phyloP scores from a whole-genome alignment of 306 rosid genomes.

The Cicer judaicum region DNA sequence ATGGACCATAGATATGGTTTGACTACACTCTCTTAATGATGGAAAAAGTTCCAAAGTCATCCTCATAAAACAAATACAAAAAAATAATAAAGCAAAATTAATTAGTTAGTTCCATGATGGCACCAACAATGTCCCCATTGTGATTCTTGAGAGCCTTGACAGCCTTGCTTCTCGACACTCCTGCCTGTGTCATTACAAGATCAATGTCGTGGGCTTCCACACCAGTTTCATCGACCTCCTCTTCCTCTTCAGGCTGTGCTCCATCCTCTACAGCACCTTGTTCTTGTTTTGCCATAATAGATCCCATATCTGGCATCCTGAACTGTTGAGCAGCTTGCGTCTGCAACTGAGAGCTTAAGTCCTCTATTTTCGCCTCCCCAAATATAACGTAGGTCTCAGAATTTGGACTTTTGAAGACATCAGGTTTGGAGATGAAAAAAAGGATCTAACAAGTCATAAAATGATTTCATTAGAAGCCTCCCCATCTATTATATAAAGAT shows the following conservation, averaged over 20 bases:
- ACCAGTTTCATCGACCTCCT: conserved; percentile 73
- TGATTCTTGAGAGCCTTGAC: conserved; percentile 85
- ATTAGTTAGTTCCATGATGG: conserved; percentile 91
- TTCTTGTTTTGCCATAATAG: conserved; percentile 65
- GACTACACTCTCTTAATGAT: conserved; percentile 45
- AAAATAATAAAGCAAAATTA: conserved; percentile 37
- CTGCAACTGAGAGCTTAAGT: conserved; percentile 89
- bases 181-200: conserved; percentile 89
- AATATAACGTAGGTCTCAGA: conserved; percentile 81
- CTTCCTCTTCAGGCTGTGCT: conserved; percentile 67
- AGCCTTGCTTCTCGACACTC: conserved; percentile 83
- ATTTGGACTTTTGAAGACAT: conserved; percentile 89
- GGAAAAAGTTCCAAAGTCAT: conserved; percentile 41
- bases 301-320: conserved; percentile 78
- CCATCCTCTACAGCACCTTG: conserved; percentile 53
- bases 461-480: conserved; percentile 1
- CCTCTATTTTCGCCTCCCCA: conserved; percentile 91
- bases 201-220: conserved; percentile 81
- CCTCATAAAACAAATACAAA: conserved; percentile 35
- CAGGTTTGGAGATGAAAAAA: conserved; percentile 89
- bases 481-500: neutral
- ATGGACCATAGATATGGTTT: conserved; percentile 37
- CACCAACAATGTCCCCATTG: conserved; percentile 86
- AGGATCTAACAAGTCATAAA: conserved; percentile 56
- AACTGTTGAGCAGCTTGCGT: conserved; percentile 92